Conservation (phyloP, 768 basidiomycete genomes). For the Rhizopogon vulgaris region DNA sequence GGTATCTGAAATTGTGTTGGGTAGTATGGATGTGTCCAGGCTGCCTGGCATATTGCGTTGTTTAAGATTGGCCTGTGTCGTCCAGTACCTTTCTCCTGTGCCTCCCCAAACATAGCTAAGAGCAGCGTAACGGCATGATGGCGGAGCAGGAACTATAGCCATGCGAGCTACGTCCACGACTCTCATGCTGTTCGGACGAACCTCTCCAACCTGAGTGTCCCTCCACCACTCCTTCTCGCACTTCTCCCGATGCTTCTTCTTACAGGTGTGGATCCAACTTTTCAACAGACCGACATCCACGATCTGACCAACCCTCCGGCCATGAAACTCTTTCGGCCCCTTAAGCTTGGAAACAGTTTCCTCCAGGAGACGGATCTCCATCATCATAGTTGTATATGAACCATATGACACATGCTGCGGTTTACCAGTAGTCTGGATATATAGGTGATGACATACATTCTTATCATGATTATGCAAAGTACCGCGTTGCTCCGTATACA, state of each 20-base stretch:
- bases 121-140: conserved; percentile 7
- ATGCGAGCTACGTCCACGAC: background rate
- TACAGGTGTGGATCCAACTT: background rate
- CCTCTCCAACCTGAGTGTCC: background rate
- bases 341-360: too few relatives aligned
- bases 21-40: conserved; percentile 2
- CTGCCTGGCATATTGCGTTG: conserved; percentile 8
- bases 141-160: background rate
- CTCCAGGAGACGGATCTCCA: too few relatives aligned
- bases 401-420: too few relatives aligned
- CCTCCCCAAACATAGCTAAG: conserved; percentile 16
- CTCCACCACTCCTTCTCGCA: background rate
- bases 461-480: conserved; percentile 1
- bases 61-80: background rate
- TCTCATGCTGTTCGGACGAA: background rate
- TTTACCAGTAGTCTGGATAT: conserved; percentile 2
- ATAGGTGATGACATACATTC: conserved; percentile 8
- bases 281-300: background rate
- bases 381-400: too few relatives aligned
- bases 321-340: too few relatives aligned
- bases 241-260: background rate
- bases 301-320: background rate
- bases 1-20: conserved; percentile 12
- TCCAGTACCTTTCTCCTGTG: background rate
- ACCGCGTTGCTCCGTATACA: conserved; percentile 4